phyloP scores from a whole-genome alignment of 306 rosid species.

The Trifolium dubium region DNA sequence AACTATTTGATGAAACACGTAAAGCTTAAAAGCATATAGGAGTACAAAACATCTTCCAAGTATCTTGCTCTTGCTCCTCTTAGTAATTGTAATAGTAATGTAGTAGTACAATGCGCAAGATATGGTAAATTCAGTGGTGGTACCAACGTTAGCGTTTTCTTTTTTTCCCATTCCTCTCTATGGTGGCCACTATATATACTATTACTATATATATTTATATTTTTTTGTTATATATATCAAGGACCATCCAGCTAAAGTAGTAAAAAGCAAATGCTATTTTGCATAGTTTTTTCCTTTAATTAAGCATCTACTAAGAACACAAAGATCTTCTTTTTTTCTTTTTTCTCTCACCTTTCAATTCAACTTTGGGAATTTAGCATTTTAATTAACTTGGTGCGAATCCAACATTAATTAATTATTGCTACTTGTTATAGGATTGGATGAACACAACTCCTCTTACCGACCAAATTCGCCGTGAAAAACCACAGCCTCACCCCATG shows the following conservation, averaged over 20 bases:
- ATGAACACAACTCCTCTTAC: slow-evolving; percentile 28
- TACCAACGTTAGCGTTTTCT: slow-evolving; percentile 32
- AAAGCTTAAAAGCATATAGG: slow-evolving; percentile 22
- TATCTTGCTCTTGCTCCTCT: slow-evolving; percentile 32
- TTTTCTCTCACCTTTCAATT: slow-evolving; percentile 22
- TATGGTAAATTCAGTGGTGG: slow-evolving; percentile 2
- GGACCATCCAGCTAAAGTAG: slow-evolving; percentile 26
- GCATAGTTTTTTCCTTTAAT: neutral
- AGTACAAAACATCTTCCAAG: slow-evolving; percentile 26
- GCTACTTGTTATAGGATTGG: slow-evolving; percentile 37
- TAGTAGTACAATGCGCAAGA: slow-evolving; percentile 21
- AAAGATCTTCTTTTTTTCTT: neutral
- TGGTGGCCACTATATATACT: neutral
- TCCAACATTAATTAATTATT: slow-evolving; percentile 32
- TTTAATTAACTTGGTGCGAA: slow-evolving; percentile 47
- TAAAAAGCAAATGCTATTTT: slow-evolving; percentile 39
- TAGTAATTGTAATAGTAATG: slow-evolving; percentile 1
- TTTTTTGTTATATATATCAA: slow-evolving; percentile 40
- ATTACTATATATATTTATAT: slow-evolving; percentile 1
- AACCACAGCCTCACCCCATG: neutral
- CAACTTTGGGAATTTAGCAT: slow-evolving; percentile 37
- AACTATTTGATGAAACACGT: neutral
- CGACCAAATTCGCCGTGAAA: slow-evolving; percentile 29
- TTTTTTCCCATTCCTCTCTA: slow-evolving; percentile 9
- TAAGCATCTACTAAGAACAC: slow-evolving; percentile 42